A percentile compares a stretch with the other conserved stretches of the same genome.
These are phyloP conservation scores for Chrysoporthe puriensis DNA, from an alignment of 2,329 filamentous ascomycete genomes.

Conservation along the genomic window DNA sequence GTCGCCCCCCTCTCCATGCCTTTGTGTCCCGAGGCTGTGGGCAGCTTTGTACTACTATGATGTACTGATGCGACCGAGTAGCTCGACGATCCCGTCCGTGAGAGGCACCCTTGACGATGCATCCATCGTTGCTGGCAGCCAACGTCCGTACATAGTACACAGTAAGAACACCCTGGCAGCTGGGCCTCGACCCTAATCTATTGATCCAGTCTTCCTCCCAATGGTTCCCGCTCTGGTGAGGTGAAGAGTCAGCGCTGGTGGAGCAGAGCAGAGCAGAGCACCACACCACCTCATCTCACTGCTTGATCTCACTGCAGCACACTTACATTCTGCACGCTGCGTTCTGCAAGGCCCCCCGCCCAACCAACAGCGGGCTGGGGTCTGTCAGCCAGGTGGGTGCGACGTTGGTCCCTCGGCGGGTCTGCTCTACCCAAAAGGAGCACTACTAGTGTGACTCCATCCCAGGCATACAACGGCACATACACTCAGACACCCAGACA, in stretches of 20 bases:
- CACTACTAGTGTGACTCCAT: not conserved
- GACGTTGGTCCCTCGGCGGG: not conserved
- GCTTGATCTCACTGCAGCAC: not conserved
- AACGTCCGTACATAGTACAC: not conserved
- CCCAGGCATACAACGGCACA: not conserved
- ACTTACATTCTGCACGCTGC: slow-evolving; percentile 9
- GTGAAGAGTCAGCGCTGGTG: not conserved
- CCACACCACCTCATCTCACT: not conserved
- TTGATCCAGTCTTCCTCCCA: not conserved
- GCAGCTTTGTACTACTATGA: not conserved
- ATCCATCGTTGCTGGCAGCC: not conserved
- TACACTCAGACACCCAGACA: not conserved
- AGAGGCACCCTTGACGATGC: not conserved
- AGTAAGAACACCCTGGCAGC: not conserved
- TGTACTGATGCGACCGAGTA: not conserved
- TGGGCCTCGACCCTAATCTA: not conserved
- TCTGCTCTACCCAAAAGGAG: not conserved
- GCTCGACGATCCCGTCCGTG: not conserved
- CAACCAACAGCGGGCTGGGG: no score
- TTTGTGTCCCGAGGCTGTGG: not conserved
- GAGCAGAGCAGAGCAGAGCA: not conserved
- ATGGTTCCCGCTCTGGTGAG: not conserved
- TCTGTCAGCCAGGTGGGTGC: not conserved
- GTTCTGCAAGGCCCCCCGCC: not conserved
- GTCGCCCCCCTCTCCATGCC: not conserved